phyloP scores from a whole-genome alignment of 257 asterid species.

The Plantago elongata region DNA sequence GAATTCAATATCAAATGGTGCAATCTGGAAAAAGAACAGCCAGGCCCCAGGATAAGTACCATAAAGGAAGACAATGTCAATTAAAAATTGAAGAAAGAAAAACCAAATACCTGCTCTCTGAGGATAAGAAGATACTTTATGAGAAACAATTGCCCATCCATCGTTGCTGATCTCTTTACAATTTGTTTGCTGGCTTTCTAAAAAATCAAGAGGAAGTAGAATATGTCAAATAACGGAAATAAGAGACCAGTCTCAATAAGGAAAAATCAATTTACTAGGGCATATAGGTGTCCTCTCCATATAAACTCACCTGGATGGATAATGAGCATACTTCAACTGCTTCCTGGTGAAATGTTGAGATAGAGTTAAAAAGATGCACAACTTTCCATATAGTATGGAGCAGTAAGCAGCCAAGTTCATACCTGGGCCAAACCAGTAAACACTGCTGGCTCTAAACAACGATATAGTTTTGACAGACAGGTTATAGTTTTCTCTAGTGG shows the following conservation, averaged over 20 bases:
- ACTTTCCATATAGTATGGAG: constrained; percentile 3
- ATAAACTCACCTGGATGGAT: constrained; percentile 75
- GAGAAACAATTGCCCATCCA: constrained; percentile 95
- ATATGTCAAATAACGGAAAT: constrained; percentile 22
- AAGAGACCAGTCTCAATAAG: constrained; percentile 16
- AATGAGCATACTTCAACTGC: constrained; percentile 87
- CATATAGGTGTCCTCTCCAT: not conserved
- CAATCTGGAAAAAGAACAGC: constrained; percentile 62
- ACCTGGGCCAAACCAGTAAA: constrained; percentile 99
- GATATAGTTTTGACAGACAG: constrained; percentile 83
- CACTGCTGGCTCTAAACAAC: constrained; percentile 79
- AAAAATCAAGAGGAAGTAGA: constrained; percentile 27
- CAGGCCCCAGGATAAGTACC: constrained; percentile 22
- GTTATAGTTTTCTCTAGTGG: constrained; percentile 97
- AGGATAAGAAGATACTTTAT: constrained; percentile 92
- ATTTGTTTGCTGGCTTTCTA: constrained; percentile 95
- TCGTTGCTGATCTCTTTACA: constrained; percentile 60
- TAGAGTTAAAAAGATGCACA: constrained; percentile 18
- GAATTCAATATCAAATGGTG: constrained; percentile 96
- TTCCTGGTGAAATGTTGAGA: constrained; percentile 54
- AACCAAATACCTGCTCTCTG: constrained; percentile 71
- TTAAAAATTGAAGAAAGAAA: constrained; percentile 19
- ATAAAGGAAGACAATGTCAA: constrained; percentile 12
- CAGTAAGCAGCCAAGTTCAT: constrained; percentile 20
- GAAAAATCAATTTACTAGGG: constrained; percentile 14